Evolutionary conservation across 768 basidiomycete species (phyloP).

Genomic region (Boletus edulis): DNA sequence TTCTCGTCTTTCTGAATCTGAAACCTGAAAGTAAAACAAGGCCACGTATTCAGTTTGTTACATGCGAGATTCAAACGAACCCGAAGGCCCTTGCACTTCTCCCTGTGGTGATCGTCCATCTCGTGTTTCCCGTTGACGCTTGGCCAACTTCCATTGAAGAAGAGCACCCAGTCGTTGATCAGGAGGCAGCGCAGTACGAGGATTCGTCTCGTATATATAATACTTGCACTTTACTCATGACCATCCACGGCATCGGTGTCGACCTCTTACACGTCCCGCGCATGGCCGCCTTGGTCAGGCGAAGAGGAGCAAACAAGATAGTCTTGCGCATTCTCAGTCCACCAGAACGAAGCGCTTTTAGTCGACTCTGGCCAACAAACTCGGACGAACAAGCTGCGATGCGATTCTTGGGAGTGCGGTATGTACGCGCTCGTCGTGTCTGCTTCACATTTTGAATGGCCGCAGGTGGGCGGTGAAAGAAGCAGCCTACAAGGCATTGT

Average conservation of each 20-base stretch:
- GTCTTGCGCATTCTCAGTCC: constrained; percentile 63
- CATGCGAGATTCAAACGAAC: no score
- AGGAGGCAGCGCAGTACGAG: no score
- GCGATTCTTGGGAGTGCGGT: constrained; percentile 76
- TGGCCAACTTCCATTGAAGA: no score
- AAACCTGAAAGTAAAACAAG: no score
- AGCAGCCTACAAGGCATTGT: constrained; percentile 83
- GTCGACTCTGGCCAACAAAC: neutral
- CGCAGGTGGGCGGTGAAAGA: constrained; percentile 82
- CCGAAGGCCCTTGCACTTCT: no score
- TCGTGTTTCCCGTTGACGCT: no score
- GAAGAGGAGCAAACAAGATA: constrained; percentile 46
- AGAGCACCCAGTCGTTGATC: no score
- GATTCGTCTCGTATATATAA: no score
- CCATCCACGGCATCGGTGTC: constrained; percentile 71
- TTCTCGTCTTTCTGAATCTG: no score
- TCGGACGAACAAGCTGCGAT: constrained; percentile 19
- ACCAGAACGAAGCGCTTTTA: constrained; percentile 38
- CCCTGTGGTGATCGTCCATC: no score
- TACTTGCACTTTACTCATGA: constrained; percentile 36
- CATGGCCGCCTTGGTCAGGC: constrained; percentile 50
- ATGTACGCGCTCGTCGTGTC: neutral
- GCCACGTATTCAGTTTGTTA: no score
- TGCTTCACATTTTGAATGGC: neutral
- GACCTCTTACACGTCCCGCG: constrained; percentile 73